These are phyloP conservation scores for Dactylellina haptotyla DNA, from an alignment of 2,329 filamentous ascomycete genomes.

Conservation along the genomic window DNA sequence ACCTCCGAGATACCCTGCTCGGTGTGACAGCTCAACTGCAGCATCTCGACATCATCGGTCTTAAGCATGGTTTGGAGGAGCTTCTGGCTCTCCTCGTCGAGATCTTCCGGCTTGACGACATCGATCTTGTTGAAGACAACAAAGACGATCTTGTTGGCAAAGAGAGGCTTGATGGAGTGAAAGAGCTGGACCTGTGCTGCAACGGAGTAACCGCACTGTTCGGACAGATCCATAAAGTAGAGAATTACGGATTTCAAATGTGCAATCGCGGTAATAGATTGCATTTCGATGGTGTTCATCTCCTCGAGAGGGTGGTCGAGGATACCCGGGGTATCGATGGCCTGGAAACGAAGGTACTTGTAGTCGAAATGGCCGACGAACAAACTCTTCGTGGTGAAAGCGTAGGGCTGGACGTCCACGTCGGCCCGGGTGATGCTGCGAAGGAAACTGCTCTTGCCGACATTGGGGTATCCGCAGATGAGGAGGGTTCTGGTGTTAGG, in stretches of 20 bases:
- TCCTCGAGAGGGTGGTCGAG: conserved; percentile 96
- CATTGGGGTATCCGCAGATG: conserved; percentile 97
- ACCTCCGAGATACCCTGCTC: conserved; percentile 93
- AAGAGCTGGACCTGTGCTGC: conserved; percentile 93
- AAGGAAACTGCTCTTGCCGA: conserved; percentile 96
- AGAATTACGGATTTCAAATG: conserved; percentile 94
- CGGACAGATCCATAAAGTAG: conserved; percentile 97
- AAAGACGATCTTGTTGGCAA: conserved; percentile 96
- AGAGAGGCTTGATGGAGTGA: conserved; percentile 94
- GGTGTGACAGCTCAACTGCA: conserved; percentile 94
- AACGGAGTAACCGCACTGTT: conserved; percentile 95
- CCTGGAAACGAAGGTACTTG: conserved; percentile 89
- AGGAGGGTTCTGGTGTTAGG: conserved; percentile 95
- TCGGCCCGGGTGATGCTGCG: conserved; percentile 91
- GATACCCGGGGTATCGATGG: conserved; percentile 98
- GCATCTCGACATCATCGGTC: conserved; percentile 87
- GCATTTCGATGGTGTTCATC: conserved; percentile 99
- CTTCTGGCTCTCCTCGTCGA: conserved; percentile 80
- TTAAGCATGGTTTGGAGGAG: conserved; percentile 83
- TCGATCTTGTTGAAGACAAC: conserved; percentile 99
- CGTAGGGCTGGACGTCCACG: conserved; percentile 96
- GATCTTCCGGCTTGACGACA: conserved; percentile 83
- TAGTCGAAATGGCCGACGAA: conserved; percentile 99
- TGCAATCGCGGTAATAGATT: conserved; percentile 96
- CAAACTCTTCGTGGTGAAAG: conserved; percentile 96